Percentiles rank a stretch among this genome's conserved stretches.
Evolutionary conservation across 1,284 basidiomycete species (phyloP).

Genomic region (Boletus semigastroideus): DNA sequence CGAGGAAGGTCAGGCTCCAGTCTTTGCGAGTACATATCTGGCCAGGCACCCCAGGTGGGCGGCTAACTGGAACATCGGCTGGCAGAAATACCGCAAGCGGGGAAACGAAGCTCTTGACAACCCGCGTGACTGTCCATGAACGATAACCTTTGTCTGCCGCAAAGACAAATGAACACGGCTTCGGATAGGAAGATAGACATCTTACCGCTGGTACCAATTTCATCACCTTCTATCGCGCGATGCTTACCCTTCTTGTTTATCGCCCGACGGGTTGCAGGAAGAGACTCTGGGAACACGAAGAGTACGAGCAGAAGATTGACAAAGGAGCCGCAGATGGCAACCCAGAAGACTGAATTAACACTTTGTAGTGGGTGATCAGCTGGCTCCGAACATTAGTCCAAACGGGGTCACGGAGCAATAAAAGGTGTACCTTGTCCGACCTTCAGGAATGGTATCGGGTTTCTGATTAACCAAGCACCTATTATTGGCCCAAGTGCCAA

Average conservation of each 20-base stretch:
- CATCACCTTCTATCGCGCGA: slow-evolving; percentile 24
- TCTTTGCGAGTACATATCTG: slow-evolving; percentile 39
- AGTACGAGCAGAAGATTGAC: slow-evolving; percentile 51
- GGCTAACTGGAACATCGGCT: slow-evolving; percentile 35
- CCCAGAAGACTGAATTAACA: slow-evolving; percentile 61
- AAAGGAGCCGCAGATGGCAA: slow-evolving; percentile 47
- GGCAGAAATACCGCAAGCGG: slow-evolving; percentile 60
- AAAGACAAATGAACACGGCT: not conserved
- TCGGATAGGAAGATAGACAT: not conserved
- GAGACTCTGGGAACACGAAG: slow-evolving; percentile 66
- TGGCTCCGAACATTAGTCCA: slow-evolving; percentile 8
- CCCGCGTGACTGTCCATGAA: slow-evolving; percentile 14
- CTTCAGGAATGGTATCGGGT: slow-evolving; percentile 44
- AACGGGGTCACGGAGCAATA: not conserved
- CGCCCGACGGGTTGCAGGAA: slow-evolving; percentile 46
- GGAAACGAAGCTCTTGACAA: slow-evolving; percentile 40
- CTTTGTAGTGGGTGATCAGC: slow-evolving; percentile 31
- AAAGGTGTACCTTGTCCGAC: slow-evolving; percentile 25
- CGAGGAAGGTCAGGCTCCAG: slow-evolving; percentile 59
- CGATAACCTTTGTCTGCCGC: slow-evolving; percentile 6
- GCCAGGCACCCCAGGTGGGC: slow-evolving; percentile 10
- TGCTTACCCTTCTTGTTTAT: slow-evolving; percentile 36
- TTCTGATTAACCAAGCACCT: slow-evolving; percentile 68
- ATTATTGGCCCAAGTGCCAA: slow-evolving; percentile 72
- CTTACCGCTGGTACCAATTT: slow-evolving; percentile 11